Evolutionary conservation across 2,329 filamentous ascomycete genomes (phyloP), one percentile per base, ranked within the genome.

Genomic region (Cladosporium sp.): DNA sequence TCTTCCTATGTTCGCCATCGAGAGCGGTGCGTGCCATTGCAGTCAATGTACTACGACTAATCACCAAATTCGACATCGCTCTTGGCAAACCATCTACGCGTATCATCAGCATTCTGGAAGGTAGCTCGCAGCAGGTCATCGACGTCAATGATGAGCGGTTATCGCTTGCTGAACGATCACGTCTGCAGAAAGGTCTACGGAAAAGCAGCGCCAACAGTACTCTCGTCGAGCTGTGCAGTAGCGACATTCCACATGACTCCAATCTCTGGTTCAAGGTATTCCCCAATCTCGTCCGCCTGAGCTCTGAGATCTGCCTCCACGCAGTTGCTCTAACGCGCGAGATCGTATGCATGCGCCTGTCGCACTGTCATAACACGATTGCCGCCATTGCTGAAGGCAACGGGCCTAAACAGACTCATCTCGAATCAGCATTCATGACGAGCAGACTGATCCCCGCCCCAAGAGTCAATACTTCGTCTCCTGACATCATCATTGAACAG

Each of bases 241-340:
- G 95, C 78, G 95, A 98, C 71, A 88, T 95, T 29, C 92, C 93
- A 0, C 97, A 98, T 73, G 95, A 99, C 75, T 90, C 92, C 2
- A 96, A 93, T 0, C 81, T 99, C 14, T 99, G 95, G 95, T 96
- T 95, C 80, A 99, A 98, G 75, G 90, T 98, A 21, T 99, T 99
- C 73, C 96, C 95, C 3, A 98, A 97, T 73, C 84, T 99, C 35
- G 91, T 99, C 65, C 88, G 92, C 12, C 90, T 96, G 70, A 92
- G 93, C 66, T 96, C 92, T 73, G 92, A 97, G 70, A 90, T 90
- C 66, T 99, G 94, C 72, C 91, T 92, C 0, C 93, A 96, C 72
- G 93, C 94, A 2, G 91, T 98, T 37, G 93, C 92, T 0, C 87
- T 98, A 57, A 93, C 92, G 29, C 87, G 96, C 66, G 94, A 98